phyloP scores from a whole-genome alignment of 2,329 filamentous ascomycete genomes.

The Verticillium zaregamsianum region DNA sequence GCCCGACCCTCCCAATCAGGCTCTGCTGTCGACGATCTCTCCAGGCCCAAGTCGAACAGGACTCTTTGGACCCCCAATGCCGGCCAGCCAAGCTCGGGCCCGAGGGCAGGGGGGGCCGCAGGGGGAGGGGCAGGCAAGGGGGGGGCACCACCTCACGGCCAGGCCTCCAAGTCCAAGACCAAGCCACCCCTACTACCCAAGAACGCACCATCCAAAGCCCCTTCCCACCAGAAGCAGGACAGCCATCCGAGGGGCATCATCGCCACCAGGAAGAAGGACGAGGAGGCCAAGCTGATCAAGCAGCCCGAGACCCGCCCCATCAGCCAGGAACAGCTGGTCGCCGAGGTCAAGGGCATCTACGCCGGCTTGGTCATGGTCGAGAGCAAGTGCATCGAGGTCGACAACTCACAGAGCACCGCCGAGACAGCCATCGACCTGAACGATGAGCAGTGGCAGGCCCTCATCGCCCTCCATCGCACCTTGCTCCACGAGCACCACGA shows the following conservation, averaged over 20 bases:
- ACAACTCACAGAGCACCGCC: conserved; percentile 31
- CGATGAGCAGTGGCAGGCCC: conserved; percentile 75
- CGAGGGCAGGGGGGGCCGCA: background rate
- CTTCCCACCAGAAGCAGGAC: background rate
- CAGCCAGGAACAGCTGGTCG: conserved; percentile 71
- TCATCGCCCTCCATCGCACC: conserved; percentile 78
- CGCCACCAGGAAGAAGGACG: background rate
- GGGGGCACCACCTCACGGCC: too few species aligned
- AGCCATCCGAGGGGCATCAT: background rate
- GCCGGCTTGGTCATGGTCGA: conserved; percentile 83
- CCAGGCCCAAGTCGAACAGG: background rate
- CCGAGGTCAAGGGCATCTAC: conserved; percentile 82
- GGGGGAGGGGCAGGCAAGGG: background rate
- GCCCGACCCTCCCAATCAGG: background rate
- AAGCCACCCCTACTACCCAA: too few species aligned
- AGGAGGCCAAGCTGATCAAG: conserved; percentile 9
- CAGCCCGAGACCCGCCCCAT: conserved; percentile 66
- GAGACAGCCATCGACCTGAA: conserved; percentile 33
- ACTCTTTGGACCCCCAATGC: background rate
- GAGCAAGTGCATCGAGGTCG: conserved; percentile 79
- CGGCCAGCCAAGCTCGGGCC: background rate
- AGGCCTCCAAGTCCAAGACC: too few species aligned
- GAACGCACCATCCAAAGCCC: too few species aligned
- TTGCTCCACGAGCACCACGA: conserved; percentile 80
- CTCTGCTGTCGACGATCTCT: background rate